Evolutionary conservation across 805 yeast species (phyloP), one percentile per base, ranked within the genome.

Genomic region (Lachancea nothofagi): DNA sequence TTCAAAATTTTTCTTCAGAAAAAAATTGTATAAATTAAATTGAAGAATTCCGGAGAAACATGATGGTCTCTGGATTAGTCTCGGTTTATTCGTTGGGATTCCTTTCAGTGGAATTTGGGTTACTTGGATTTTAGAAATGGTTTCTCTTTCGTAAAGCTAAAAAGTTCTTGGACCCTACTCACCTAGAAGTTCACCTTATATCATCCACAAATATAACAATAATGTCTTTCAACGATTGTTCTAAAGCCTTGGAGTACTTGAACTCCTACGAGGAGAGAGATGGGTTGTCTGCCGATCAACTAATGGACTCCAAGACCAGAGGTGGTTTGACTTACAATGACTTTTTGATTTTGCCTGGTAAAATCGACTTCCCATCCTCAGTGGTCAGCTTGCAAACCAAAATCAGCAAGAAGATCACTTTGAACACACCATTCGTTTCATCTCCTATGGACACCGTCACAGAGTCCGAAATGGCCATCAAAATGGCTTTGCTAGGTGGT

Each of bases 381-480:
- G 69, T 54, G 17, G 97, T 93, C 45, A 67, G 70, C 36, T 73
- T 90, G 62, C 96, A 89, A 54, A 75, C 96, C 49, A 83, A 77
- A 66, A 73, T 93, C 66, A 90, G 98, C 61, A 89, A 83, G 72
- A 83, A 82, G 60, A 93, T 93, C 72, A 67, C 93, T 41, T 74
- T 93, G 67, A 88, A 83, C 72, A 72, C 96, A 33, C 98, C 98
- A 43, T 87, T 93, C 53, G 90, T 93, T 45, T 90, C 97, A 15
- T 87, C 97, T 57, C 98, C 98, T 54, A 93, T 93, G 98, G 98
- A 93, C 70, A 93, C 98, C 36, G 98, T 93, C 51, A 93, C 98
- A 43, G 98, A 93, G 74, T 70, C 88, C 47, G 85, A 81, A 45
- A 93, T 93, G 98, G 98, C 98, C 50, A 90, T 93, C 55, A 80